Evolutionary conservation across 139 green algal genomes (phyloP).

Genomic region (Spirogloea muscicola): DNA sequence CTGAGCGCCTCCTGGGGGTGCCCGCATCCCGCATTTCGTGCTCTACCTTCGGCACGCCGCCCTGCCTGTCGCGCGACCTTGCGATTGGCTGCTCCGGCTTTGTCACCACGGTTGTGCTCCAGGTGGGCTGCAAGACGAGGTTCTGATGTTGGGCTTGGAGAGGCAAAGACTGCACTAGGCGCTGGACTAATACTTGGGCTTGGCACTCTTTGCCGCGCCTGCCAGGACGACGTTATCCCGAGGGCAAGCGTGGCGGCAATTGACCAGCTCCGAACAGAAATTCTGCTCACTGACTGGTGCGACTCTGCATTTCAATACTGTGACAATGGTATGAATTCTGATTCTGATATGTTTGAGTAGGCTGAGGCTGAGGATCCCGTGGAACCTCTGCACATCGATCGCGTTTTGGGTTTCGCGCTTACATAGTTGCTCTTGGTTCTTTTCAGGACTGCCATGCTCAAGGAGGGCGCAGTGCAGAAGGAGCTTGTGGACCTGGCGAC

Average conservation of each 20-base stretch:
- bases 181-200: neutral
- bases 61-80: neutral
- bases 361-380: too few species aligned
- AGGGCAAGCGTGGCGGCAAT: constrained; percentile 4
- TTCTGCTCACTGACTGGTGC: constrained; percentile 32
- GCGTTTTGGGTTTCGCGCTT: too few species aligned
- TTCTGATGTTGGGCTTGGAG: too few species aligned
- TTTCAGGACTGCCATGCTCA: too few species aligned
- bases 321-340: too few species aligned
- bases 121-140: constrained; percentile 3
- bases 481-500: too few species aligned
- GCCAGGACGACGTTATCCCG: constrained; percentile 28
- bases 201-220: too few species aligned
- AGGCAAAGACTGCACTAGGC: neutral
- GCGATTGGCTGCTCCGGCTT: neutral
- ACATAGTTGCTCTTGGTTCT: too few species aligned
- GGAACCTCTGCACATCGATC: too few species aligned
- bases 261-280: constrained; percentile 26
- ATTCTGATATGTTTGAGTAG: too few species aligned
- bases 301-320: too few species aligned
- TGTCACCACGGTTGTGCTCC: neutral
- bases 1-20: neutral
- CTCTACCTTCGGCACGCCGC: neutral
- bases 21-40: neutral
- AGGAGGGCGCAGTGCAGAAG: too few species aligned